Conservation (phyloP, 768 basidiomycete species). For the Suillus occidentalis region DNA sequence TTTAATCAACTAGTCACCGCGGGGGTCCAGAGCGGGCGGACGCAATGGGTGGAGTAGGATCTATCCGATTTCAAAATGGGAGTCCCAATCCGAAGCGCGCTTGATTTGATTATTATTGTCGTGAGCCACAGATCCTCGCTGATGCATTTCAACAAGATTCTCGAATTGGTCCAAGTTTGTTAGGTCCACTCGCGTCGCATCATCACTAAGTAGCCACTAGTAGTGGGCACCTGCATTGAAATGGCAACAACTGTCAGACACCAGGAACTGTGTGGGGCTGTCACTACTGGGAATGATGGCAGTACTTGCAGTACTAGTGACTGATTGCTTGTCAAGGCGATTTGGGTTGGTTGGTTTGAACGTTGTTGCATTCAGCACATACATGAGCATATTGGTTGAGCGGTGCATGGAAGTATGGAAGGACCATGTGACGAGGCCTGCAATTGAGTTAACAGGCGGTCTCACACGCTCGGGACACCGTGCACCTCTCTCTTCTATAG, state of each 20-base stretch:
- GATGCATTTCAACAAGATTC: background rate
- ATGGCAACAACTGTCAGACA: background rate
- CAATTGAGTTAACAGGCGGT: too few relatives aligned
- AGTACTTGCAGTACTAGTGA: background rate
- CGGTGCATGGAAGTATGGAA: too few relatives aligned
- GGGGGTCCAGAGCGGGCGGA: background rate
- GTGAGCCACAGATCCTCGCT: background rate
- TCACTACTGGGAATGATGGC: background rate
- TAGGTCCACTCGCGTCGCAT: background rate
- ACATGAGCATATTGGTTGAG: background rate
- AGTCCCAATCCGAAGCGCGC: background rate
- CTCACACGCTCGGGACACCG: too few relatives aligned
- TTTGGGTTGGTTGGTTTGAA: background rate
- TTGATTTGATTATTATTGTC: background rate
- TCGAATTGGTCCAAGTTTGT: background rate
- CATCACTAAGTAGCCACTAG: background rate
- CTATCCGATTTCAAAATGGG: background rate
- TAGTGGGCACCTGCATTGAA: background rate
- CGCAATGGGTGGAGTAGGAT: background rate
- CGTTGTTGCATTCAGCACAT: background rate
- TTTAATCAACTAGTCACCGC: background rate
- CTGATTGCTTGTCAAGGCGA: background rate
- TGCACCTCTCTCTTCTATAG: too few relatives aligned
- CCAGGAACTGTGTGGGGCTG: background rate
- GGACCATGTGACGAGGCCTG: too few relatives aligned